These are phyloP conservation scores for Musa acuminata DNA, from an alignment of 176 grass and related monocot species.

Conservation along the genomic window DNA sequence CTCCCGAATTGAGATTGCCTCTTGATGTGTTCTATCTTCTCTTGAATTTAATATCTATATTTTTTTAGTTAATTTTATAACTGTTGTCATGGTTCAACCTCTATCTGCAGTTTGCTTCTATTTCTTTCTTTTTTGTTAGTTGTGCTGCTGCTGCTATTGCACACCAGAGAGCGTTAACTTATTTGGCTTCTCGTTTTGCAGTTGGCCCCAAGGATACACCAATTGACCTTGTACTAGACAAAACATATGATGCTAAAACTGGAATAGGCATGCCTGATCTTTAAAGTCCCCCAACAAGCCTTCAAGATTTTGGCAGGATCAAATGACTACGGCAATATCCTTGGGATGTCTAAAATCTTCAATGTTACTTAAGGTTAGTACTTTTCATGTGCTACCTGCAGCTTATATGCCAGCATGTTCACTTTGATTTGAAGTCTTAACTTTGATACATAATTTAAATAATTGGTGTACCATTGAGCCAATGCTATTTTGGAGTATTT, in stretches of 20 bases:
- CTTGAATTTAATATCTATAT: not conserved
- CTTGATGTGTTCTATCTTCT: not conserved
- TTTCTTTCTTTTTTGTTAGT: not conserved
- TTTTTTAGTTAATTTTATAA: not conserved
- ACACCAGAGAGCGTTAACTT: not conserved
- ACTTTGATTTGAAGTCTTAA: no score
- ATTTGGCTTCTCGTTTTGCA: slow-evolving; percentile 21
- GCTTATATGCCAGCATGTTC: no score
- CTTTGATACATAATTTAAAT: no score
- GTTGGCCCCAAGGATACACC: slow-evolving; percentile 77
- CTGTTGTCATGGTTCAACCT: not conserved
- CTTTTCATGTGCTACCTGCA: no score
- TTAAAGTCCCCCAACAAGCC: slow-evolving; percentile 7
- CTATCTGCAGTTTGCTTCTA: not conserved
- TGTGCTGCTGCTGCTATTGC: no score
- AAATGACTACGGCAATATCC: no score
- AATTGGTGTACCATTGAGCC: no score
- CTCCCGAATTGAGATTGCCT: not conserved
- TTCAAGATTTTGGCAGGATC: not conserved
- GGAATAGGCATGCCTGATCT: slow-evolving; percentile 96
- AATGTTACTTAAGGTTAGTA: no score
- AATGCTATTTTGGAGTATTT: no score
- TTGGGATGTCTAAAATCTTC: no score
- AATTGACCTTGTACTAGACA: slow-evolving; percentile 67
- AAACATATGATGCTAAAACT: slow-evolving; percentile 79